These are phyloP conservation scores for Solanum stenotomum DNA, from an alignment of 257 asterid genomes.

Conservation along the genomic window DNA sequence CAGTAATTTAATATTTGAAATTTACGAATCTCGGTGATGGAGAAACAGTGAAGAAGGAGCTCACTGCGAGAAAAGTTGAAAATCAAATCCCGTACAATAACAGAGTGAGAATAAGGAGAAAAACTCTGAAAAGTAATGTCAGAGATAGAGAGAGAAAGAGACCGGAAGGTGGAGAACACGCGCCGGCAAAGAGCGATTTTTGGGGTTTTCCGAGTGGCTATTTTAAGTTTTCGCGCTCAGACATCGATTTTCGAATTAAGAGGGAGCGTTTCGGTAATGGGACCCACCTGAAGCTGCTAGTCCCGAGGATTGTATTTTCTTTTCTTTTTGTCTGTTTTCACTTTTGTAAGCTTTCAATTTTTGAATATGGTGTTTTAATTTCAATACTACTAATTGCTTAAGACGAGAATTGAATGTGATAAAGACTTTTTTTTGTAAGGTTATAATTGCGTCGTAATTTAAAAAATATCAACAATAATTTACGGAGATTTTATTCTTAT, in stretches of 20 bases:
- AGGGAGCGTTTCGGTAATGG: constrained; percentile 20
- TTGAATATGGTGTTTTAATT: neutral
- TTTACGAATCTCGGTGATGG: constrained; percentile 19
- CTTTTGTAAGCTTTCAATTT: neutral
- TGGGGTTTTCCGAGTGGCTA: neutral
- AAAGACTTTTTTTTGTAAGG: neutral
- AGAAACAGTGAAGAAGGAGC: constrained; percentile 8
- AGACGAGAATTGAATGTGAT: neutral
- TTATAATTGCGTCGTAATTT: too few relatives aligned
- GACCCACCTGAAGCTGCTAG: neutral
- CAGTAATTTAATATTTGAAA: constrained; percentile 3
- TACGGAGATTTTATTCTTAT: too few relatives aligned
- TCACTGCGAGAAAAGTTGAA: neutral
- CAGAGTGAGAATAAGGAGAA: constrained; percentile 7
- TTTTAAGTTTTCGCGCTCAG: constrained; percentile 50
- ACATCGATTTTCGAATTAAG: constrained; percentile 37
- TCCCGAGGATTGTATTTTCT: neutral
- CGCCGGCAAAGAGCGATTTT: neutral
- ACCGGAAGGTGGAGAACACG: neutral
- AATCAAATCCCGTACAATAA: constrained; percentile 22
- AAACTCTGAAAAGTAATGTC: constrained; percentile 7
- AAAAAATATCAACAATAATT: too few relatives aligned
- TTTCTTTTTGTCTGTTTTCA: neutral
- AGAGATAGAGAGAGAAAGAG: neutral
- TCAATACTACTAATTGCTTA: neutral